Evolutionary conservation across 139 green algal genomes (phyloP).

Genomic region (Nannochloris sp.): DNA sequence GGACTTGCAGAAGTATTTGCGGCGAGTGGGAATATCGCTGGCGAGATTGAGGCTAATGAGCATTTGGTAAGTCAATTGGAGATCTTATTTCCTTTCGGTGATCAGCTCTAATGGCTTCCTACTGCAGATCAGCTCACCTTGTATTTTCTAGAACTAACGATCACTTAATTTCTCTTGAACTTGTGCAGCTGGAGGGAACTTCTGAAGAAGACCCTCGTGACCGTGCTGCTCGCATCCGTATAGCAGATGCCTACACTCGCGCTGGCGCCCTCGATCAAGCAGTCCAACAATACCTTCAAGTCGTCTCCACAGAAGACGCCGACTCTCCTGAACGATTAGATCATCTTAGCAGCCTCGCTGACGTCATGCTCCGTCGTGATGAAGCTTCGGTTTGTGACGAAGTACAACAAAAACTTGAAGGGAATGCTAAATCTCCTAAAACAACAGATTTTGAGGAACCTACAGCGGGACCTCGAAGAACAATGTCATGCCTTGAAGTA

Average conservation of each 20-base stretch:
- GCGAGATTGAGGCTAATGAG: slow-evolving; percentile 20
- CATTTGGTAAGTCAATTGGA: slow-evolving; percentile 28
- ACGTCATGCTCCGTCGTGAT: slow-evolving; percentile 32
- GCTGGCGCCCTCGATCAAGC: slow-evolving; percentile 7
- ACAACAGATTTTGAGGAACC: background rate
- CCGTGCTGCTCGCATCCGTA: background rate
- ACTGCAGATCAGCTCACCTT: background rate
- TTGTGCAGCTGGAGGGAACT: slow-evolving; percentile 29
- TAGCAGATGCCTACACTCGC: background rate
- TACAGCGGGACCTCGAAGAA: background rate
- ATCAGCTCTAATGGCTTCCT: background rate
- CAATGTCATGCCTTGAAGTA: slow-evolving; percentile 28
- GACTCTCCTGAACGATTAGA: slow-evolving; percentile 14
- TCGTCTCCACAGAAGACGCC: slow-evolving; percentile 14
- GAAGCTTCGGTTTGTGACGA: slow-evolving; percentile 11
- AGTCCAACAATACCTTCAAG: slow-evolving; percentile 15
- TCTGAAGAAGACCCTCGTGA: slow-evolving; percentile 8
- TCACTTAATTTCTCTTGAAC: no score
- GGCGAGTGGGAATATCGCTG: slow-evolving; percentile 14
- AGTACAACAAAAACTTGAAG: slow-evolving; percentile 1
- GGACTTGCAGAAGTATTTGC: slow-evolving; percentile 56
- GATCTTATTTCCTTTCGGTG: no score
- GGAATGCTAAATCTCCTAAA: background rate
- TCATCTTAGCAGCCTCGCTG: slow-evolving; percentile 43
- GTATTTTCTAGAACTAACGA: no score